phyloP scores from a whole-genome alignment of 768 basidiomycete species.

The Pulveroboletus sp. region DNA sequence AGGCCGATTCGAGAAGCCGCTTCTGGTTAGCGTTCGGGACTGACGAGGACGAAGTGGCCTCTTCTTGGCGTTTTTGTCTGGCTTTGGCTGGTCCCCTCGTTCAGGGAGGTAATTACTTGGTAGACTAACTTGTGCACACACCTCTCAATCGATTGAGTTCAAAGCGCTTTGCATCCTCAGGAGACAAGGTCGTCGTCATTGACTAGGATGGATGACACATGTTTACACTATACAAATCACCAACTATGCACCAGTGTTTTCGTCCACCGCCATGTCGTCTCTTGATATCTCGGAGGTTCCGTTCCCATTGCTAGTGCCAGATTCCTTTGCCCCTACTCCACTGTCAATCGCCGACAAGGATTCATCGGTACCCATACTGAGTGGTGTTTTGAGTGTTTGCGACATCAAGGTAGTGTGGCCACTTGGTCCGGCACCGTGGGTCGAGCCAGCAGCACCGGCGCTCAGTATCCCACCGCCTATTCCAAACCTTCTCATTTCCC shows the following conservation, averaged over 20 bases:
- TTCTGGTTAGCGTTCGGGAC: conserved; percentile 68
- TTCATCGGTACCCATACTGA: conserved; percentile 36
- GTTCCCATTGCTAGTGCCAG: conserved; percentile 14
- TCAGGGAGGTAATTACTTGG: background rate
- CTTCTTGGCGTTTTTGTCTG: conserved; percentile 59
- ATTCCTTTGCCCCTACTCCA: conserved; percentile 15
- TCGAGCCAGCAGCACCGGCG: conserved; percentile 50
- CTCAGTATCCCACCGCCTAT: conserved; percentile 72
- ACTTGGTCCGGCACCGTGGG: conserved; percentile 76
- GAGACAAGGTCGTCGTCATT: conserved; percentile 40
- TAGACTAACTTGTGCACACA: conserved; percentile 20
- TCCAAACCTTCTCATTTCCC: conserved; percentile 53
- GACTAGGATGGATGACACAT: conserved; percentile 19
- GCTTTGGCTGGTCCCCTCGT: conserved; percentile 58
- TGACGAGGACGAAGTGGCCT: conserved; percentile 44
- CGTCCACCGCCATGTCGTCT: conserved; percentile 27
- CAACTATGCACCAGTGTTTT: conserved; percentile 14
- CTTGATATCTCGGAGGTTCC: conserved; percentile 17
- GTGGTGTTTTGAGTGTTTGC: conserved; percentile 23
- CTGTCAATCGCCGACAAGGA: conserved; percentile 17
- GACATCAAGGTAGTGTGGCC: conserved; percentile 51
- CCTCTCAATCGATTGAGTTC: conserved; percentile 82
- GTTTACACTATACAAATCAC: conserved; percentile 4
- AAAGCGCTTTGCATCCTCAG: conserved; percentile 68
- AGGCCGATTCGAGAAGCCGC: conserved; percentile 59